Percentiles rank a stretch among this genome's conserved stretches.
Conservation (phyloP, 2,329 filamentous ascomycete species). For the Penicillium nordicum region DNA sequence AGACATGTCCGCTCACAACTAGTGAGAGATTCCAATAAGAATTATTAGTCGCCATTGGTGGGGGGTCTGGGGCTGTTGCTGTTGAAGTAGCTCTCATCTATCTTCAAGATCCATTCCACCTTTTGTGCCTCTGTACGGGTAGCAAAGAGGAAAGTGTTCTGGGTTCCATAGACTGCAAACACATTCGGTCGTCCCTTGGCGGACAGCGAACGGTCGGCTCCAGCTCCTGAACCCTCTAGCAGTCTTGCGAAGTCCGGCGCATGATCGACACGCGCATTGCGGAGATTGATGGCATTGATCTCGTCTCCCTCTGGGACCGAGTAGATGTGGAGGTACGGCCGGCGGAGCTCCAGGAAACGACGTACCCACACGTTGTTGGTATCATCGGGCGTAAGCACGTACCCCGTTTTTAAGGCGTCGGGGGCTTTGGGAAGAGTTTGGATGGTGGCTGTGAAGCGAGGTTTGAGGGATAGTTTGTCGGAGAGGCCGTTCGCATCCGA, state of each 20-base stretch:
- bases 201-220: constrained; percentile 35
- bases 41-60: constrained; percentile 18
- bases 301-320: constrained; percentile 83
- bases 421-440: constrained; percentile 77
- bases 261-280: constrained; percentile 87
- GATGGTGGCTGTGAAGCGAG: constrained; percentile 71
- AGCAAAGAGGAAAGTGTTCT: constrained; percentile 94
- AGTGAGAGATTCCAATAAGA: neutral
- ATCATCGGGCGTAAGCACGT: constrained; percentile 78
- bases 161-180: constrained; percentile 89
- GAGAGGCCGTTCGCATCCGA: constrained; percentile 26
- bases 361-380: constrained; percentile 79
- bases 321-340: constrained; percentile 90
- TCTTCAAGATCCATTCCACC: constrained; percentile 92
- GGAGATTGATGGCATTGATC: constrained; percentile 80
- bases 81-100: constrained; percentile 75
- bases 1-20: neutral
- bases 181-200: constrained; percentile 61
- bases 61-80: constrained; percentile 27
- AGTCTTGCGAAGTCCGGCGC: constrained; percentile 82
- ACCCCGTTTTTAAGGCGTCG: constrained; percentile 77
- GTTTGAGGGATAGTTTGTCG: constrained; percentile 45
- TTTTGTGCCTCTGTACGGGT: constrained; percentile 86
- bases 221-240: constrained; percentile 53
- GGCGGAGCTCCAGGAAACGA: constrained; percentile 85